These are phyloP conservation scores for Scedosporium apiospermum DNA, from an alignment of 2,329 filamentous ascomycete species.

Conservation along the genomic window DNA sequence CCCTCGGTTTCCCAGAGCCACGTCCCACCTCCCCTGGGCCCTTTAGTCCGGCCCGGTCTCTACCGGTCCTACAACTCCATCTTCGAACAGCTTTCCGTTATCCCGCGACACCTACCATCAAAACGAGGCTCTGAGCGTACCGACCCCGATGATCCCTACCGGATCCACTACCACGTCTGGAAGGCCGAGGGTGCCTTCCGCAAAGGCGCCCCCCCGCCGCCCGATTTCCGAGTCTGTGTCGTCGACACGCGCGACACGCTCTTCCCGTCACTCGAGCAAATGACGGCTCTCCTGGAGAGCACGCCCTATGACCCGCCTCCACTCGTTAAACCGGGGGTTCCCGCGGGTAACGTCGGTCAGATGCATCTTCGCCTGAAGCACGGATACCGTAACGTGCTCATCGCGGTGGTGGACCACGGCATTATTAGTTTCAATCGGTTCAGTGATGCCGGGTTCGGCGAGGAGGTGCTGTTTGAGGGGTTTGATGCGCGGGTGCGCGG, in stretches of 20 bases:
- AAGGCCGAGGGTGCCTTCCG: slow-evolving; percentile 58
- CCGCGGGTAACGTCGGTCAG: slow-evolving; percentile 30
- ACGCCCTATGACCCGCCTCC: slow-evolving; percentile 60
- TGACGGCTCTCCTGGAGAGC: slow-evolving; percentile 61
- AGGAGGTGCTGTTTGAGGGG: slow-evolving; percentile 29
- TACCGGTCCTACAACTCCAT: slow-evolving; percentile 61
- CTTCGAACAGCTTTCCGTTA: slow-evolving; percentile 65
- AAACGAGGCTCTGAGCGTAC: not conserved
- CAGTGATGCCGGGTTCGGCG: slow-evolving; percentile 48
- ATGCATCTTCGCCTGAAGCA: slow-evolving; percentile 75
- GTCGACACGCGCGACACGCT: slow-evolving; percentile 62
- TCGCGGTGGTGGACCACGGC: slow-evolving; percentile 85
- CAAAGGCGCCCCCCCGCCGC: slow-evolving; percentile 67
- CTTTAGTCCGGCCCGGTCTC: slow-evolving; percentile 52
- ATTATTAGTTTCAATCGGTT: slow-evolving; percentile 81
- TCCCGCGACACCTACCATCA: slow-evolving; percentile 57
- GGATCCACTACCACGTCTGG: slow-evolving; percentile 73
- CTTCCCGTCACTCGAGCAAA: slow-evolving; percentile 64
- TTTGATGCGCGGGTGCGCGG: slow-evolving; percentile 31
- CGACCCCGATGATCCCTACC: slow-evolving; percentile 45
- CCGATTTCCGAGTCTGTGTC: slow-evolving; percentile 80
- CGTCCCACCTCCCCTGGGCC: slow-evolving; percentile 32
- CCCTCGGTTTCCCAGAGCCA: slow-evolving; percentile 17
- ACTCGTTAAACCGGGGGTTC: slow-evolving; percentile 18
- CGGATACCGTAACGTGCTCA: slow-evolving; percentile 70